A percentile compares a stretch with the other conserved stretches of the same genome.
phyloP scores from a whole-genome alignment of 306 rosid species.

The Malus domestica region DNA sequence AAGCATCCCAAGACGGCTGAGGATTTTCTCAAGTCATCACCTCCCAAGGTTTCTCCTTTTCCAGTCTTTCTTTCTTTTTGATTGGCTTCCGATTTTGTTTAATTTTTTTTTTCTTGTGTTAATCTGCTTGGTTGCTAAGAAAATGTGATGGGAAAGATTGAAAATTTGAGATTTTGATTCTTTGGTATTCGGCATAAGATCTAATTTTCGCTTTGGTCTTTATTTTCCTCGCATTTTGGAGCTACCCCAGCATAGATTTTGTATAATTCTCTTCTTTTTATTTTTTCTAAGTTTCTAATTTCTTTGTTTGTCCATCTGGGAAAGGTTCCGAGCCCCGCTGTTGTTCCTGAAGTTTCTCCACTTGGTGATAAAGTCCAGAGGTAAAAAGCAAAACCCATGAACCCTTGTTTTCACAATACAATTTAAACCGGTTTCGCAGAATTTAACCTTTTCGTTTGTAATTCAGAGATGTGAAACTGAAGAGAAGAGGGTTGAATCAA shows the following conservation, averaged over 20 bases:
- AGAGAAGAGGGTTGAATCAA: conserved; percentile 52
- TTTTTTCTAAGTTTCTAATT: background rate
- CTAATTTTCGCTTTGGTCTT: background rate
- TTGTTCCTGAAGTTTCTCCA: conserved; percentile 40
- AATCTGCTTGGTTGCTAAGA: conserved; percentile 10
- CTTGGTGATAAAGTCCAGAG: conserved; percentile 52
- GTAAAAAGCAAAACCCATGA: conserved; percentile 22
- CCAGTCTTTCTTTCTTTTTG: background rate
- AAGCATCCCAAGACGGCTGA: conserved; percentile 81
- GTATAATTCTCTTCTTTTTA: background rate
- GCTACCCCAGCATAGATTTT: background rate
- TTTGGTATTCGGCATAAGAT: background rate
- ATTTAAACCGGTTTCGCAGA: background rate
- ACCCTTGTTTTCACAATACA: background rate
- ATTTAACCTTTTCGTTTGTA: background rate
- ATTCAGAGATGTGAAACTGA: conserved; percentile 57
- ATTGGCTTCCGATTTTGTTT: background rate
- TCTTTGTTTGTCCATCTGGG: background rate
- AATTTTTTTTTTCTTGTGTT: background rate
- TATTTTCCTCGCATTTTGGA: background rate
- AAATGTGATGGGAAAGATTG: background rate
- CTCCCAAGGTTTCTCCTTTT: conserved; percentile 57
- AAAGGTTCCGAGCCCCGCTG: conserved; percentile 50
- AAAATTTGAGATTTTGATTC: conserved; percentile 14
- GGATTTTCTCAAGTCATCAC: conserved; percentile 68